These are phyloP conservation scores for Cyberlindnera xylosilytica DNA, from an alignment of 805 yeast species.

Conservation along the genomic window DNA sequence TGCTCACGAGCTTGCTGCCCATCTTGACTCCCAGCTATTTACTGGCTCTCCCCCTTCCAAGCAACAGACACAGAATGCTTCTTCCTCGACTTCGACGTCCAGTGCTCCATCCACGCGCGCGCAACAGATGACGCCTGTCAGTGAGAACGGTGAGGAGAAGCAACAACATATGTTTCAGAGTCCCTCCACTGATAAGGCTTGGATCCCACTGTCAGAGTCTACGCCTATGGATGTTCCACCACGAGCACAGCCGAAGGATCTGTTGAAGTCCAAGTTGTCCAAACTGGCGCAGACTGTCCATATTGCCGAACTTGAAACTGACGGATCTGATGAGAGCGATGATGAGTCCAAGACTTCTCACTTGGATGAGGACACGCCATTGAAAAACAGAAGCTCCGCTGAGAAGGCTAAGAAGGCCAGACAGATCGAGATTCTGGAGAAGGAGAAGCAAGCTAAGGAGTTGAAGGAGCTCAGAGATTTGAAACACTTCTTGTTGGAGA, in stretches of 20 bases:
- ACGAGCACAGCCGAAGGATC: conserved; percentile 25
- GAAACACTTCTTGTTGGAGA: conserved; percentile 11
- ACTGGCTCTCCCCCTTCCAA: too few relatives aligned
- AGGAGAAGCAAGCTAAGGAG: conserved; percentile 8
- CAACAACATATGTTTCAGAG: background rate
- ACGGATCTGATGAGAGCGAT: conserved; percentile 11
- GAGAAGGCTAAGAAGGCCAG: conserved; percentile 6
- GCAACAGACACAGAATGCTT: background rate
- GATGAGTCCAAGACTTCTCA: conserved; percentile 7
- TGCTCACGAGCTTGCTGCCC: conserved; percentile 16
- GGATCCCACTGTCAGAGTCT: conserved; percentile 27
- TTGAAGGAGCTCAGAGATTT: conserved; percentile 21
- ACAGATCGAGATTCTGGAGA: conserved; percentile 3
- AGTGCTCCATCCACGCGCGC: background rate
- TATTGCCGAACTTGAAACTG: conserved; percentile 7
- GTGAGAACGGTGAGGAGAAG: background rate
- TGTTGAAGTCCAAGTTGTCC: conserved; percentile 25
- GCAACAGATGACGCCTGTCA: background rate
- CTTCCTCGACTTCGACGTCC: background rate
- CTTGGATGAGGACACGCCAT: conserved; percentile 24
- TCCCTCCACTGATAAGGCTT: conserved; percentile 3
- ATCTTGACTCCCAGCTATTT: conserved; percentile 14
- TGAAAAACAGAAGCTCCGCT: conserved; percentile 13
- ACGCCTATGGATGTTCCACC: conserved; percentile 22
- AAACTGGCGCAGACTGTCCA: conserved; percentile 20